phyloP scores from a whole-genome alignment of 2,329 filamentous ascomycete genomes.

The Xylariaceae sp. region DNA sequence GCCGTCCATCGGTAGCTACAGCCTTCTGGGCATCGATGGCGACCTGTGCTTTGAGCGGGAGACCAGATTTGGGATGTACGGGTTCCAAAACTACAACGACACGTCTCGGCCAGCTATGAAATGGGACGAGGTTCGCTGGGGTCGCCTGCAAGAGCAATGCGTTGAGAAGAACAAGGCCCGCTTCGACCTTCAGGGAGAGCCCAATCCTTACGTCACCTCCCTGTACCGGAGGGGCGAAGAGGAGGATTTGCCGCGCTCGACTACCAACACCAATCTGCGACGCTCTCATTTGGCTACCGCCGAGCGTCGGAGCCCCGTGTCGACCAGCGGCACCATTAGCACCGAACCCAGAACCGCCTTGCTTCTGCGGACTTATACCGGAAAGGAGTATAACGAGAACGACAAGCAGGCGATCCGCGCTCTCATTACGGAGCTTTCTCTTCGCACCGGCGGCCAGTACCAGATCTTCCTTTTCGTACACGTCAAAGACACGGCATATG shows the following conservation, averaged over 20 bases:
- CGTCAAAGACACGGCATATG: constrained; percentile 55
- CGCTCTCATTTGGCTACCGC: not conserved
- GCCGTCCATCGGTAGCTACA: constrained; percentile 56
- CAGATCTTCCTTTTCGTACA: constrained; percentile 75
- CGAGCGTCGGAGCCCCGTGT: not conserved
- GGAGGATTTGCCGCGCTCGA: constrained; percentile 5
- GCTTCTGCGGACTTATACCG: constrained; percentile 67
- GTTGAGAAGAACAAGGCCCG: constrained; percentile 57
- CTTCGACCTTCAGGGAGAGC: constrained; percentile 39
- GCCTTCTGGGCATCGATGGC: constrained; percentile 51
- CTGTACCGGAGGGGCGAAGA: constrained; percentile 27
- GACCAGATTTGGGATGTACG: constrained; percentile 62
- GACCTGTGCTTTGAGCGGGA: constrained; percentile 62
- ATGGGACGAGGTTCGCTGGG: constrained; percentile 65
- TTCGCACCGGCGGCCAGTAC: constrained; percentile 73
- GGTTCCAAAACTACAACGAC: constrained; percentile 42
- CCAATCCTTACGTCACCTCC: constrained; percentile 35
- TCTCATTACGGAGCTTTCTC: constrained; percentile 67
- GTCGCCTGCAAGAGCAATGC: constrained; percentile 60
- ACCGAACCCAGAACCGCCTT: constrained; percentile 58
- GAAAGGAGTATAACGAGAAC: constrained; percentile 69
- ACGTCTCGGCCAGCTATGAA: constrained; percentile 38
- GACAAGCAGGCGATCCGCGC: constrained; percentile 73
- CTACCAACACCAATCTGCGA: constrained; percentile 10
- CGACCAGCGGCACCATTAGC: not conserved